Evolutionary conservation across 2,329 filamentous ascomycete genomes (phyloP), one percentile per base, ranked within the genome.

Genomic region (Fusarium newnesense): DNA sequence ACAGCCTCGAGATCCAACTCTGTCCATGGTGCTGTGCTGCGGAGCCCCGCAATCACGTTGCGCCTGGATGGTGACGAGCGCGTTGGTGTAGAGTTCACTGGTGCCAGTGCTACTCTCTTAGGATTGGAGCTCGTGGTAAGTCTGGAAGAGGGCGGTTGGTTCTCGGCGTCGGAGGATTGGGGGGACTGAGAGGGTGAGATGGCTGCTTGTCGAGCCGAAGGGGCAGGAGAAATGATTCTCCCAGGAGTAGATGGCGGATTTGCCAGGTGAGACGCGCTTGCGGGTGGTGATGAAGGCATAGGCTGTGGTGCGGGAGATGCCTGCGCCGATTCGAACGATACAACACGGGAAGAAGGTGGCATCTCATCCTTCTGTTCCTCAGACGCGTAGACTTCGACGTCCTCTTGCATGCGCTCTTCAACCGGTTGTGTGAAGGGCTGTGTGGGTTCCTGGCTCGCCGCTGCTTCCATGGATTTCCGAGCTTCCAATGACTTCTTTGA

Each of bases 131-230:
- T 86, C 59, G 84, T 85, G 6, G 87, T 84, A 4, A 88, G 88
- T 60, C 86, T 89, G 9, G 91, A 90, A 2, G 92, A 93, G 0
- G 93, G 93, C 2, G 93, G 93, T 53, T 89, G 90, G 75, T 96
- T 96, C 80, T 96, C 94, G 1, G 92, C 92, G 78, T 96, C 92
- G 0, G 93, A 95, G 3, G 93, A 92, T 75, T 94, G 93, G 0
- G 91, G 91, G 2, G 93, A 93, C 24, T 88, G 88, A 0, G 92
- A 93, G 1, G 90, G 91, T 1, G 89, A 90, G 10, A 89, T 75
- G 3, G 82, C 88, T 18, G 89, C 80, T 70, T 90, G 89, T 61
- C 85, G 86, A 16, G 87, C 86, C 9, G 85, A 84, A 4, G 84
- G 83, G 0, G 84, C 84, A 3, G 87, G 84, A 2, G 85, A 86